A percentile compares a stretch with the other conserved stretches of the same genome.
These are phyloP conservation scores for Cladosporium colombiae DNA, from an alignment of 2,329 filamentous ascomycete species.

Conservation along the genomic window DNA sequence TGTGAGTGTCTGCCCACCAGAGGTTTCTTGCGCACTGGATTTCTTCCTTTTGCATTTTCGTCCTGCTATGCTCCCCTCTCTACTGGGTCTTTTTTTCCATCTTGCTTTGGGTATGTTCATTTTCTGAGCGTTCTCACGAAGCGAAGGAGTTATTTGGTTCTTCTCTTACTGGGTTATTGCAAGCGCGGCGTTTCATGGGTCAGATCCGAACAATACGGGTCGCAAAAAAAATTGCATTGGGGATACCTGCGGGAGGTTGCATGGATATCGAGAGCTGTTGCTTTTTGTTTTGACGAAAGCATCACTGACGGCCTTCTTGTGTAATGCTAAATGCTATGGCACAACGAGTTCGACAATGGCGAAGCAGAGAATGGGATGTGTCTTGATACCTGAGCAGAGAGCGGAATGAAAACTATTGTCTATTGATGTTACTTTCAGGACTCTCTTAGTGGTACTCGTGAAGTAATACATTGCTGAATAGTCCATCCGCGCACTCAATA, in stretches of 20 bases:
- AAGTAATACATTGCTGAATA: background rate
- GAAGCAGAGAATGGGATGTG: background rate
- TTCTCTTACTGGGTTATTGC: background rate
- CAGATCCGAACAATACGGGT: background rate
- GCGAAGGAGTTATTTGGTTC: background rate
- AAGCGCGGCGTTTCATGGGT: background rate
- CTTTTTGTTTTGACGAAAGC: background rate
- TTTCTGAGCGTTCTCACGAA: background rate
- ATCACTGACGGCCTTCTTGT: background rate
- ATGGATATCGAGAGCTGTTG: background rate
- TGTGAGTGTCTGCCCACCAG: conserved; percentile 25
- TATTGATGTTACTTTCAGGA: background rate
- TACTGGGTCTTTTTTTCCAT: background rate
- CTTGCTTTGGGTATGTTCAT: background rate
- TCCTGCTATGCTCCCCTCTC: background rate
- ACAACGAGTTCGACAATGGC: background rate
- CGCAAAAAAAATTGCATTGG: background rate
- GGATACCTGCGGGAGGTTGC: background rate
- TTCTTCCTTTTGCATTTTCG: background rate
- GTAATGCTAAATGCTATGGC: background rate
- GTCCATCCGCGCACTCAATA: too few relatives aligned
- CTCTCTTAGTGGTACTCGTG: background rate
- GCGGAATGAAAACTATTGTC: background rate
- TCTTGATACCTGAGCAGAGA: background rate
- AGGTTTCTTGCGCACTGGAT: background rate